A percentile compares a stretch with the other conserved stretches of the same genome.
phyloP scores from a whole-genome alignment of 78 protist genomes.

The Dictyostelium intermedium region DNA sequence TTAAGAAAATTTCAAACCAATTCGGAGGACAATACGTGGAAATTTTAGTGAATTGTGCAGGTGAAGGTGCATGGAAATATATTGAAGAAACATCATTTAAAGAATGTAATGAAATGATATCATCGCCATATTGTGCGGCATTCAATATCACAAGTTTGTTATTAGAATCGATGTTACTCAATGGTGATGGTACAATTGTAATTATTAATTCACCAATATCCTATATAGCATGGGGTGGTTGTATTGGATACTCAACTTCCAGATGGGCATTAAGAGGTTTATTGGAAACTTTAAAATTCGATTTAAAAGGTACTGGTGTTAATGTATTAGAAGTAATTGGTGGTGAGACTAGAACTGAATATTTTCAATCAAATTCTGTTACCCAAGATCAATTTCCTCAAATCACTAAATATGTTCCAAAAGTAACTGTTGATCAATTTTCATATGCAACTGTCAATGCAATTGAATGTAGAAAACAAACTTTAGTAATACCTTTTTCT shows the following conservation, averaged over 20 bases:
- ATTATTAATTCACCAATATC: conserved; percentile 53
- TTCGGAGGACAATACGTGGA: neutral
- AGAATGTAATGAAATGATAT: conserved; percentile 10
- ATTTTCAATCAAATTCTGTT: conserved; percentile 16
- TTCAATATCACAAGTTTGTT: conserved; percentile 22
- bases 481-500: neutral
- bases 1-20: neutral
- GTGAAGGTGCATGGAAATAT: conserved; percentile 47
- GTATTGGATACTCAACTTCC: conserved; percentile 29
- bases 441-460: neutral
- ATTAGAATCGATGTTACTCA: neutral
- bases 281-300: neutral
- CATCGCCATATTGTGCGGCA: conserved; percentile 54
- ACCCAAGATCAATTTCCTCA: neutral
- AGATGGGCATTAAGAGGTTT: conserved; percentile 45
- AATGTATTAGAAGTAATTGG: conserved; percentile 37
- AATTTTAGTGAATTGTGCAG: conserved; percentile 25
- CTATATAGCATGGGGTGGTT: neutral
- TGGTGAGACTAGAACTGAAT: conserved; percentile 18
- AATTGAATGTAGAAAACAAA: neutral
- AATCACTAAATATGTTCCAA: neutral
- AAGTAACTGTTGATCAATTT: neutral
- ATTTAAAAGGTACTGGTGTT: conserved; percentile 13
- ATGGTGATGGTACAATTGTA: conserved; percentile 26
- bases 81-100: conserved; percentile 31